These are phyloP conservation scores for Copromyces sp. DNA, from an alignment of 495 filamentous ascomycete species.

Conservation along the genomic window DNA sequence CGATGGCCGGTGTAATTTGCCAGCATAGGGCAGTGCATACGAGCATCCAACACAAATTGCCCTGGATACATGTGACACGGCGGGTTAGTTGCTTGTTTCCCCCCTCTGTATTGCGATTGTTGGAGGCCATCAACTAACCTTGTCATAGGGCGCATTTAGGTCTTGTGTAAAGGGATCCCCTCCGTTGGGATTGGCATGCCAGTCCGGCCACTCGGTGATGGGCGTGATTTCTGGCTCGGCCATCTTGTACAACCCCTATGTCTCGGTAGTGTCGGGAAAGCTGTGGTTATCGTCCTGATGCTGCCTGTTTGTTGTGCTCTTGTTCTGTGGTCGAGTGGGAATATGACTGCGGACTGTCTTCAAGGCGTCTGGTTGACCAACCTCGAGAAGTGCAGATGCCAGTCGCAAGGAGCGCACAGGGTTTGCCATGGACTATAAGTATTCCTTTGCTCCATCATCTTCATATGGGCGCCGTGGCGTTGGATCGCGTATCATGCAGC, in stretches of 20 bases:
- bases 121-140: not conserved
- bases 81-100: not conserved
- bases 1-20: conserved; percentile 63
- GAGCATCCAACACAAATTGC: conserved; percentile 10
- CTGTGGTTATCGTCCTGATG: not conserved
- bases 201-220: conserved; percentile 13
- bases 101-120: not conserved
- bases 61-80: not conserved
- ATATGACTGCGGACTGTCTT: not conserved
- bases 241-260: not conserved
- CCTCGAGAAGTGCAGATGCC: not conserved
- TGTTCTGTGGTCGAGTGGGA: not conserved
- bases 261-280: not conserved
- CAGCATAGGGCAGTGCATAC: conserved; percentile 19
- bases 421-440: not conserved
- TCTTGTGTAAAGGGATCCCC: conserved; percentile 11
- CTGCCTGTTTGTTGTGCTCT: not conserved
- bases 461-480: not conserved
- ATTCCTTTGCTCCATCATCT: not conserved
- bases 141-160: conserved; percentile 10
- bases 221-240: conserved; percentile 5
- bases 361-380: not conserved
- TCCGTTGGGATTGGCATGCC: conserved; percentile 10
- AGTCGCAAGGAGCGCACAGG: not conserved
- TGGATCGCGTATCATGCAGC: not conserved